Conservation (phyloP, 345 rosid genomes). For the Pugionium dolabratum region DNA sequence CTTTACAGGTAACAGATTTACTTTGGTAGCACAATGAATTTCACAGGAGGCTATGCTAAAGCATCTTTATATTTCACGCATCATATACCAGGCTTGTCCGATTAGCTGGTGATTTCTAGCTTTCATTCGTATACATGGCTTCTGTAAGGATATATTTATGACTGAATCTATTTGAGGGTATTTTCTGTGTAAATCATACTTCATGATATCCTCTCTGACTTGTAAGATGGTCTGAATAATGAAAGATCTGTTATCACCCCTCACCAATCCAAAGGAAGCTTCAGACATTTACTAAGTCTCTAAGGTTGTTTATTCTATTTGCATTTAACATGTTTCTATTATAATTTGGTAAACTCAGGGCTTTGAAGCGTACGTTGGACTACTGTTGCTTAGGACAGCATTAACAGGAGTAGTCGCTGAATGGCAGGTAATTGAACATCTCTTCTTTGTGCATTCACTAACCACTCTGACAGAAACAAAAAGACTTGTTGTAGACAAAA, state of each 20-base stretch:
- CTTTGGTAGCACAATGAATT: conserved; percentile 2
- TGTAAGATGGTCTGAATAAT: conserved; percentile 21
- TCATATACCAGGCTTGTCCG: neutral
- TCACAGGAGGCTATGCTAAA: neutral
- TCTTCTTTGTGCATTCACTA: conserved; percentile 12
- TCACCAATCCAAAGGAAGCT: neutral
- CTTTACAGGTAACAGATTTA: conserved; percentile 67
- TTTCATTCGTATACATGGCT: conserved; percentile 7
- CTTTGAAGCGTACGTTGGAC: conserved; percentile 90
- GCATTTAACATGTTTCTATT: neutral
- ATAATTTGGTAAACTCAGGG: conserved; percentile 50
- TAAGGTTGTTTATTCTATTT: no score
- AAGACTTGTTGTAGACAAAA: neutral
- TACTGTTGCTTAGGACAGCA: conserved; percentile 80
- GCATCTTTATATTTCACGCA: conserved; percentile 6
- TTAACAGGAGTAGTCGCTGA: conserved; percentile 71
- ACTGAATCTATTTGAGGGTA: neutral
- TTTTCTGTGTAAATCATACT: conserved; percentile 5
- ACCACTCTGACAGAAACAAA: neutral
- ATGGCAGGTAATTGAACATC: conserved; percentile 70
- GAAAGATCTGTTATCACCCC: neutral
- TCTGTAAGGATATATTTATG: conserved; percentile 12
- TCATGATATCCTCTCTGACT: neutral
- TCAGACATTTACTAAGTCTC: no score
- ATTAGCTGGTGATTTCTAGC: conserved; percentile 18